phyloP scores from a whole-genome alignment of 2,329 filamentous ascomycete species.

The Byssothecium circinans region DNA sequence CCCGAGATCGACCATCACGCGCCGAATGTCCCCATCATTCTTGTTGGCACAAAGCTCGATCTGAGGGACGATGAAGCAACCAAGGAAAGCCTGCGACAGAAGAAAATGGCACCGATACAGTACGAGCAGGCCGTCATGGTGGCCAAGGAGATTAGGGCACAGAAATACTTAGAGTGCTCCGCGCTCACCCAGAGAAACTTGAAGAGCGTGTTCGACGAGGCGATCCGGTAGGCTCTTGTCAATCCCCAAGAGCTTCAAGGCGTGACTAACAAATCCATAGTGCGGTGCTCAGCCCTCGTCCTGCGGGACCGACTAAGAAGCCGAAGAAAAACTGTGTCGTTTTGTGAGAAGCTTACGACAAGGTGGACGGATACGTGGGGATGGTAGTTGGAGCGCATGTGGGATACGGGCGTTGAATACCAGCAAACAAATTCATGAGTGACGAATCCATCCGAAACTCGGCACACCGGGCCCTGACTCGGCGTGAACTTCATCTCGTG shows the following conservation, averaged over 20 bases:
- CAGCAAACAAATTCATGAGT: constrained; percentile 10
- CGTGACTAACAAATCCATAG: constrained; percentile 29
- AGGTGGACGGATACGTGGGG: constrained; percentile 5
- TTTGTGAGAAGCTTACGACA: constrained; percentile 20
- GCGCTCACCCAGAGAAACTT: constrained; percentile 94
- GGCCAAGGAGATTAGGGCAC: constrained; percentile 90
- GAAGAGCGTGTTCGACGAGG: constrained; percentile 98
- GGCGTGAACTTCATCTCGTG: constrained; percentile 5
- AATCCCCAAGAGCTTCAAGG: not conserved
- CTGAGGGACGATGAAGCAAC: constrained; percentile 85
- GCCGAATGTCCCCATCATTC: constrained; percentile 91
- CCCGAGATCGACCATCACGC: constrained; percentile 97
- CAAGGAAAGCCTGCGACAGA: constrained; percentile 77
- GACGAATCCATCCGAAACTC: constrained; percentile 6
- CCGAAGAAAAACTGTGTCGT: constrained; percentile 33
- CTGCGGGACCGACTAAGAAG: constrained; percentile 28
- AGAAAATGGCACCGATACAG: constrained; percentile 95
- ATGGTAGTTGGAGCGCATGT: constrained; percentile 23
- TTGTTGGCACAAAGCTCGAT: constrained; percentile 96
- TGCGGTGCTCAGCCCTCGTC: constrained; percentile 46
- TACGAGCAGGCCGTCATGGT: constrained; percentile 89
- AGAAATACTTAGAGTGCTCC: constrained; percentile 98
- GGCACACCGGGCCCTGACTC: constrained; percentile 7
- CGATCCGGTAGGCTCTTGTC: constrained; percentile 74
- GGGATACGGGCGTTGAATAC: constrained; percentile 22